Conservation (phyloP, 306 rosid species). For the Fagus sylvatica region DNA sequence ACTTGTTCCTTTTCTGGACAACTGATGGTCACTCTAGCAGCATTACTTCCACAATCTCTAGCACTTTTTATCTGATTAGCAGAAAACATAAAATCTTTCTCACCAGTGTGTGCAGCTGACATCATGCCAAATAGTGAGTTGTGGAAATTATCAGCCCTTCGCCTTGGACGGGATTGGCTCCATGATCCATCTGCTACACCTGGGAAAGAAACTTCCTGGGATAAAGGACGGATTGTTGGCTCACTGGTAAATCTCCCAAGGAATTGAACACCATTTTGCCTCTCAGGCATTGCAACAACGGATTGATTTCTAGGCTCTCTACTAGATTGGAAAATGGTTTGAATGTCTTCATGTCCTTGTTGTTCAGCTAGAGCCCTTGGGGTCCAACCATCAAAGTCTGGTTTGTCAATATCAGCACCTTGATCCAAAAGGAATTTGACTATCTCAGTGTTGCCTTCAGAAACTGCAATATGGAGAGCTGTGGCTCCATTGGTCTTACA, state of each 20-base stretch:
- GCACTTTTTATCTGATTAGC: constrained; percentile 21
- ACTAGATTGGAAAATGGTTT: constrained; percentile 46
- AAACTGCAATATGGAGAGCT: constrained; percentile 79
- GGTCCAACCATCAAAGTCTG: constrained; percentile 70
- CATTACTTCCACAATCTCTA: constrained; percentile 1
- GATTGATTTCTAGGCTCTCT: constrained; percentile 45
- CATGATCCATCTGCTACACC: constrained; percentile 37
- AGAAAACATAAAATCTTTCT: constrained; percentile 38
- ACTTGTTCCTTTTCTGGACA: constrained; percentile 65
- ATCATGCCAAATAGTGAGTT: constrained; percentile 84
- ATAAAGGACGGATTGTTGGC: constrained; percentile 53
- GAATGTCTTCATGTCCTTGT: constrained; percentile 71
- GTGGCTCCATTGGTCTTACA: constrained; percentile 51
- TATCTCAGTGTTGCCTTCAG: constrained; percentile 60
- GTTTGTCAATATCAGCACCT: constrained; percentile 67
- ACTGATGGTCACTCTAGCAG: constrained; percentile 61
- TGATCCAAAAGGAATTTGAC: constrained; percentile 62
- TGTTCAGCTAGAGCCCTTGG: constrained; percentile 82
- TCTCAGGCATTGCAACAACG: constrained; percentile 35
- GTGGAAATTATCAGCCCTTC: constrained; percentile 61
- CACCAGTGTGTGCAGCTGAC: constrained; percentile 61
- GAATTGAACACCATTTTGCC: constrained; percentile 34
- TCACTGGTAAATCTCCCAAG: constrained; percentile 76
- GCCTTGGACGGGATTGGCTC: constrained; percentile 57
- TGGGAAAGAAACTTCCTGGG: constrained; percentile 40